Base-by-base conservation (phyloP, 2,329 filamentous ascomycete genomes). In the Bipolaris cookei region DNA sequence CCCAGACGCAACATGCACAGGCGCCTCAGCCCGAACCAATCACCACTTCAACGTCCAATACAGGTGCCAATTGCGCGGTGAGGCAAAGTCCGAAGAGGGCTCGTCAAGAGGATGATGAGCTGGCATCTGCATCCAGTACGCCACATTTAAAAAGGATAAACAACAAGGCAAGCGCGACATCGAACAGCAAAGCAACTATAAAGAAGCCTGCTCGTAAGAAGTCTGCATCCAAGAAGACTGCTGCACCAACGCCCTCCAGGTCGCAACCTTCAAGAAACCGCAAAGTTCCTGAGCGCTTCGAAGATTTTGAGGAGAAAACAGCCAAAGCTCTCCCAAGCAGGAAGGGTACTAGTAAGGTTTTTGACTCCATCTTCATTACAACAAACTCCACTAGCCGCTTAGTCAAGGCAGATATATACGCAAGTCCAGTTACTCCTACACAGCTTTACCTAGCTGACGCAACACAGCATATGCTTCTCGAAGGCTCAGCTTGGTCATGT, bases 351-450 rank as follows among this genome's bases (percentile, higher is more conserved):
- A 63, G 63, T 51, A 72, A 64, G 32, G 65, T 71, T 23, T 75
- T 70, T 48, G 66, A 73, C 11, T 69, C 74, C 0, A 47, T 63
- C 50, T 73, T 67, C 55, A 65, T 74, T 20, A 73, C 73, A 4
- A 72, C 73, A 28, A 68, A 74, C 47, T 62, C 71, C 6, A 66
- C 62, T 14, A 69, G 63, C 18, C 70, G 69, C 11, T 62, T 77
- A 3, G 66, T 51, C 6, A 73, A 72, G 47, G 68, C 65, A 14
- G 73, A 77, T 52, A 45, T 76, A 41, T 72, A 71, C 47, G 67
- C 65, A 63, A 44, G 60, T 58, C 34, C 1, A 16, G 6, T 8
- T 3, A 14, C 20, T 18, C 7, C 18, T 13, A 14, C 14, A n/a
- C 4, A n/a, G 6, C 25, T 3, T 4, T 25, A n/a, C 14, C 41